Evolutionary conservation across 208 protist species (phyloP).

Genomic region (Herpetomonas muscarum): DNA sequence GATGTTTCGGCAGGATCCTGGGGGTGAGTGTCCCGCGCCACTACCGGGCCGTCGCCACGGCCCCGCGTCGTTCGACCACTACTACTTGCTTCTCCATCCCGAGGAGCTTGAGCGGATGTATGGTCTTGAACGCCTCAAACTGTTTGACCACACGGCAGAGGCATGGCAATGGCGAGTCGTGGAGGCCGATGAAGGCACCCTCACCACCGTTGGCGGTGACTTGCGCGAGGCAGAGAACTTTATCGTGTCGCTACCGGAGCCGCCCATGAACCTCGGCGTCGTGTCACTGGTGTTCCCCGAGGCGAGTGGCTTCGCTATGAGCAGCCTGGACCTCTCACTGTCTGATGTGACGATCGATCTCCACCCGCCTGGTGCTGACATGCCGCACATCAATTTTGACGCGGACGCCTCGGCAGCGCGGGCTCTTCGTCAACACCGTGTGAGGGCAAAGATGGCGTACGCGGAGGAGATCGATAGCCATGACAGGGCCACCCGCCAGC

Average conservation of each 20-base stretch:
- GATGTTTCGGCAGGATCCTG: slow-evolving; percentile 15
- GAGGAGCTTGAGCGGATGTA: slow-evolving; percentile 22
- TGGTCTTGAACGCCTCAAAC: slow-evolving; percentile 19
- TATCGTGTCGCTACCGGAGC: slow-evolving; percentile 18
- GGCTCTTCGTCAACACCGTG: not conserved
- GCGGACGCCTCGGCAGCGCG: not conserved
- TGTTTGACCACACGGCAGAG: slow-evolving; percentile 17
- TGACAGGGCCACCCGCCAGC: not conserved
- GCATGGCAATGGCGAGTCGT: slow-evolving; percentile 17
- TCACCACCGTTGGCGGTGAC: slow-evolving; percentile 5
- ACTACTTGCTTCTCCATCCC: slow-evolving; percentile 24
- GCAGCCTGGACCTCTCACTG: not conserved
- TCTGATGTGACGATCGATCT: not conserved
- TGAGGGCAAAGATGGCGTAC: not conserved
- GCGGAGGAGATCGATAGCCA: not conserved
- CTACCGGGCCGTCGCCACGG: no score
- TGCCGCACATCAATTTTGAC: slow-evolving; percentile 1
- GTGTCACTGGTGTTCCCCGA: not conserved
- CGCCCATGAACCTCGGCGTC: slow-evolving; percentile 7
- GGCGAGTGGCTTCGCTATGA: not conserved
- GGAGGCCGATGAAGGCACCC: slow-evolving; percentile 9
- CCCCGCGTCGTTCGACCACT: no score
- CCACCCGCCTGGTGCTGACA: not conserved
- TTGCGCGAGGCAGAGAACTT: slow-evolving; percentile 18
- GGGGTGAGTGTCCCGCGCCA: no score